Base-by-base conservation (phyloP, 176 grass and related monocot genomes). In the Pontederia crassipes region DNA sequence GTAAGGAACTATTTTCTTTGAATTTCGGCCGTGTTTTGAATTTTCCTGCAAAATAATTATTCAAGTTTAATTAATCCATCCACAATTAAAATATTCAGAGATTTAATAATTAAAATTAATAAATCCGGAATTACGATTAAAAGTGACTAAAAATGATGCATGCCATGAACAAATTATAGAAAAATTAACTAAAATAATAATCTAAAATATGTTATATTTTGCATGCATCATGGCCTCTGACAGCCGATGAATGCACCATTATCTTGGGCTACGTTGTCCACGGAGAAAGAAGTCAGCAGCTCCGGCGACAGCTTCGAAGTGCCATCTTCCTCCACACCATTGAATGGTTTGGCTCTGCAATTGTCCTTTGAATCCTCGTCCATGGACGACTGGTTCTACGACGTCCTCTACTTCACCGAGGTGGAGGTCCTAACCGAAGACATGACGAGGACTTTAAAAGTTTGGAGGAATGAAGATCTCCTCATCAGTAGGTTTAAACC, bases 341-440 rank as follows among this genome's bases (percentile, higher is more conserved):
- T 2, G 16, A 64, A 48, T 28, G 12, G 24, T 10, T 18, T 8
- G 11, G 1, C 0, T 1, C 4, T 66, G 20, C 2, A 0, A 11
- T 32, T 66, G 26, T 0, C 8, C 48, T 66, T n/a, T n/a, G 47
- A 20, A 3, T 12, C 35, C 48, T 18, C 45, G 61, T 45, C 13
- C 9, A 12, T 10, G 16, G 13, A 16, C 45, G 29, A 64, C 61
- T 8, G 48, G 45, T 48, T 64, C 2, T 64, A 66, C 45, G 8
- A 12, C 24, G 4, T 59, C 10, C n/a, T 67, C 8, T 49, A 72
- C 61, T 61, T 67, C 61, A 17, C 68, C 1, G 76, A 79, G 53
- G 11, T 67, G 17, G 14, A 65, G 27, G 4, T 12, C 2, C 11
- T 74, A 10, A 24, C 46, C 17, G 9, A 2, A 0, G 17, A 11